These are phyloP conservation scores for Cladophialophora immunda DNA, from an alignment of 2,329 filamentous ascomycete genomes.

Conservation along the genomic window DNA sequence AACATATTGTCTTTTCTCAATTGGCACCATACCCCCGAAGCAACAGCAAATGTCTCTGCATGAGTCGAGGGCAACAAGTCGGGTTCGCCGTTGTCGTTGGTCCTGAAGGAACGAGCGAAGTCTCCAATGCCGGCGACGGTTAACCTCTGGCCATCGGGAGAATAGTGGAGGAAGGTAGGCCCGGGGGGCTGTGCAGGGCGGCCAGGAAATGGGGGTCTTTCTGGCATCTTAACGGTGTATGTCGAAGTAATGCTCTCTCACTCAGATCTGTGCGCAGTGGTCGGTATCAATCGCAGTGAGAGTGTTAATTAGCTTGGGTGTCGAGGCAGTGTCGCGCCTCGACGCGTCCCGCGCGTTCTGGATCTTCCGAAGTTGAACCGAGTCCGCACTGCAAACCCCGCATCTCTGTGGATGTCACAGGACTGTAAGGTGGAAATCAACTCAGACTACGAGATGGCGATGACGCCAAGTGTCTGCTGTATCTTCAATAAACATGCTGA, in stretches of 20 bases:
- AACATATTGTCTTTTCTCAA: neutral
- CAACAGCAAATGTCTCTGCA: conserved; percentile 83
- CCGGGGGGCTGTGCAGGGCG: conserved; percentile 73
- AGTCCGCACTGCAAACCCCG: neutral
- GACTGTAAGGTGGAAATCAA: no score
- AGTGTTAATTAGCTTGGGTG: neutral
- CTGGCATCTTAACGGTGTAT: conserved; percentile 36
- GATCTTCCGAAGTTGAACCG: conserved; percentile 19
- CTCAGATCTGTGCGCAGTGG: neutral
- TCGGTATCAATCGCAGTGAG: neutral
- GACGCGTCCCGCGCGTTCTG: conserved; percentile 11
- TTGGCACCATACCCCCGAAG: conserved; percentile 57
- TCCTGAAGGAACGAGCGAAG: conserved; percentile 89
- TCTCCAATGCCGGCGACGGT: conserved; percentile 95
- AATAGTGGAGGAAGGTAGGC: conserved; percentile 86
- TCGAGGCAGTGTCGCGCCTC: neutral
- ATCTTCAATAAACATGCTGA: neutral
- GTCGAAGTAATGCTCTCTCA: neutral
- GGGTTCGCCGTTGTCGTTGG: conserved; percentile 90
- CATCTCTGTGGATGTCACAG: neutral
- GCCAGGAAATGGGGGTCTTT: conserved; percentile 38
- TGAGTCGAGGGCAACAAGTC: conserved; percentile 89
- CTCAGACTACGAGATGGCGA: neutral
- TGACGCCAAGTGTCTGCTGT: neutral
- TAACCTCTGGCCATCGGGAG: conserved; percentile 83